Conservation (phyloP, 176 grass and related monocot genomes). For the Guadua angustifolia region DNA sequence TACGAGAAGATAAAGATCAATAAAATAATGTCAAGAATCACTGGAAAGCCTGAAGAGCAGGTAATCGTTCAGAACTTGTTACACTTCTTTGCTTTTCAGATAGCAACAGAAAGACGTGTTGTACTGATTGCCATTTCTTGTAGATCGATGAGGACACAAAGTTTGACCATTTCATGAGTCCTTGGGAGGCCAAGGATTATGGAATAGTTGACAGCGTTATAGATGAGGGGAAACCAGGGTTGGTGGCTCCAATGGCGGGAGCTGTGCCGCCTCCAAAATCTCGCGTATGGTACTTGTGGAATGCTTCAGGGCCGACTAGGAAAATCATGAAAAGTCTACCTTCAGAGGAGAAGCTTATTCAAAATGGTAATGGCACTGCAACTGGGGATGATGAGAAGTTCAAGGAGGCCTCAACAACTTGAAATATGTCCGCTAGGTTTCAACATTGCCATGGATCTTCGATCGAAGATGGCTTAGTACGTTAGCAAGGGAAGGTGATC, state of each 20-base stretch:
- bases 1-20: conserved; percentile 93
- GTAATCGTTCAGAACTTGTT: conserved; percentile 44
- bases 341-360: conserved; percentile 65
- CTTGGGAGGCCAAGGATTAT: conserved; percentile 96
- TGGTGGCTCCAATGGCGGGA: conserved; percentile 78
- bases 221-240: conserved; percentile 76
- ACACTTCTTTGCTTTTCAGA: conserved; percentile 24
- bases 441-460: neutral
- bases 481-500: neutral
- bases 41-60: conserved; percentile 83
- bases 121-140: conserved; percentile 42
- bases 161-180: conserved; percentile 94
- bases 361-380: conserved; percentile 45
- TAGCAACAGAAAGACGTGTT: neutral
- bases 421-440: conserved; percentile 5
- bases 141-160: conserved; percentile 83
- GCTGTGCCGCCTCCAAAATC: conserved; percentile 74
- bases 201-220: conserved; percentile 78
- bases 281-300: conserved; percentile 80
- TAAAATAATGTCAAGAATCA: conserved; percentile 92
- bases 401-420: conserved; percentile 54
- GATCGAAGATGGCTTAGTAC: neutral
- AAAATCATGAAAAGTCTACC: conserved; percentile 75
- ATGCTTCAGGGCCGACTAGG: conserved; percentile 53
- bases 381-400: conserved; percentile 38